These are phyloP conservation scores for Aspergillus tubingensis DNA, from an alignment of 2,329 filamentous ascomycete genomes.

Conservation along the genomic window DNA sequence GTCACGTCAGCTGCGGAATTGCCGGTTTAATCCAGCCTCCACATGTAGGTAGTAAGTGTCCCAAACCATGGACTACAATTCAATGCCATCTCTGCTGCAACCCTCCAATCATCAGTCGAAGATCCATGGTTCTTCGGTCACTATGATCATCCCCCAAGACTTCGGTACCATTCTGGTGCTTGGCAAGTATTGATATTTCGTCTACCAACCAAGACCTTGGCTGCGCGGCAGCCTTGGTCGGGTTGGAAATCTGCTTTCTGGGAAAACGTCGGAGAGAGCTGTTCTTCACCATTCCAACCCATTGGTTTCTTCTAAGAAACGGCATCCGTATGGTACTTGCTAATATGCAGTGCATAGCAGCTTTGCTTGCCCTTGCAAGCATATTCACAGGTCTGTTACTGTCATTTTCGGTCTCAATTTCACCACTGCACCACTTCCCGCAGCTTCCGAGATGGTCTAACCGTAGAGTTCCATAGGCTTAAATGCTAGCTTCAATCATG, in stretches of 20 bases:
- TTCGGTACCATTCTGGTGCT: neutral
- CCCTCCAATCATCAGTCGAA: neutral
- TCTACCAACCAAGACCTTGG: neutral
- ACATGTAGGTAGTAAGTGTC: neutral
- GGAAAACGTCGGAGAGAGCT: neutral
- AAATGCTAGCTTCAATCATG: neutral
- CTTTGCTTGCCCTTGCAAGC: slow-evolving; percentile 18
- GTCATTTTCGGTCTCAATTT: neutral
- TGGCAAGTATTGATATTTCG: too few species aligned
- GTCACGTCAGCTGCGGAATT: neutral
- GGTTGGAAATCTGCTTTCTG: neutral
- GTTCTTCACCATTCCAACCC: neutral
- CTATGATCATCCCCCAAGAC: neutral
- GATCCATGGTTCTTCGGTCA: neutral
- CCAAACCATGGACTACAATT: neutral
- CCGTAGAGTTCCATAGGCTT: neutral
- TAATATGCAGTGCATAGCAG: slow-evolving; percentile 17
- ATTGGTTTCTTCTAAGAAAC: neutral
- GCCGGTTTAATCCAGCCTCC: neutral
- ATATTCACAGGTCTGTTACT: slow-evolving; percentile 17
- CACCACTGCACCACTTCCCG: neutral
- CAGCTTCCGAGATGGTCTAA: neutral
- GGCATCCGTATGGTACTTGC: slow-evolving; percentile 8
- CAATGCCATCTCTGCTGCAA: neutral
- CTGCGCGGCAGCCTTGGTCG: neutral